Base-by-base conservation (phyloP, 192 early-diverging fungal genomes). In the Linnemannia exigua region DNA sequence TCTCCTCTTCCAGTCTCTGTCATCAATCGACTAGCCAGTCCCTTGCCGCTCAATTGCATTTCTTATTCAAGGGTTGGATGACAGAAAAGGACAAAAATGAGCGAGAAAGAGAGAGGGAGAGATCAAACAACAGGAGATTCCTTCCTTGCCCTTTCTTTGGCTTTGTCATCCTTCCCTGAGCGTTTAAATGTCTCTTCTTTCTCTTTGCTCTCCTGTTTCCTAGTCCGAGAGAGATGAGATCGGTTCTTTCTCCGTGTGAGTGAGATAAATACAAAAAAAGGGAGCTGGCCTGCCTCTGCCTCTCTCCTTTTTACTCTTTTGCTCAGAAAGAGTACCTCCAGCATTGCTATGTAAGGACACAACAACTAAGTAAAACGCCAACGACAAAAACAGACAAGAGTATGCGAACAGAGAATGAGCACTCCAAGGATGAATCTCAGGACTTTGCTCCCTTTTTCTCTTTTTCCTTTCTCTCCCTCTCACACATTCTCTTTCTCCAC, bases 91-190 rank as follows among this genome's bases (percentile, higher is more conserved):
- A 44, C 3, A 44, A 33, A 15, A 15, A 28, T 3, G 54, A 63
- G 1, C 58, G 28, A 31, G 28, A 0, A 25, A 63, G 28, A 15
- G 14, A 12, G 1, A 63, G 28, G 31, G 14, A 31, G 11, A 54
- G 0, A 54, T 22, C 51, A 54, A 54, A 54, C 20, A 54, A 22
- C 20, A 52, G 51, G n/a, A 46, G n/a, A 54, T 20, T 54, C n/a
- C 22, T 25, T 12, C 9, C 12, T 61, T 50, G 48, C 48, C 48
- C 48, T 63, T 63, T 63, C 48, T 63, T 63, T 63, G 58, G 58
- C 58, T 63, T 63, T 63, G 58, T 63, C 58, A 63, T 63, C 58
- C 58, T 63, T 58, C 58, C 31, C n/a, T 63, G 58, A 63, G 58
- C 58, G 28, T 31, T 63, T 25, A 25, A 31, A 31, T 61, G 14